phyloP scores from a whole-genome alignment of 1,139 yeast species.

The Hyphopichia wangnamkhiaoensis region DNA sequence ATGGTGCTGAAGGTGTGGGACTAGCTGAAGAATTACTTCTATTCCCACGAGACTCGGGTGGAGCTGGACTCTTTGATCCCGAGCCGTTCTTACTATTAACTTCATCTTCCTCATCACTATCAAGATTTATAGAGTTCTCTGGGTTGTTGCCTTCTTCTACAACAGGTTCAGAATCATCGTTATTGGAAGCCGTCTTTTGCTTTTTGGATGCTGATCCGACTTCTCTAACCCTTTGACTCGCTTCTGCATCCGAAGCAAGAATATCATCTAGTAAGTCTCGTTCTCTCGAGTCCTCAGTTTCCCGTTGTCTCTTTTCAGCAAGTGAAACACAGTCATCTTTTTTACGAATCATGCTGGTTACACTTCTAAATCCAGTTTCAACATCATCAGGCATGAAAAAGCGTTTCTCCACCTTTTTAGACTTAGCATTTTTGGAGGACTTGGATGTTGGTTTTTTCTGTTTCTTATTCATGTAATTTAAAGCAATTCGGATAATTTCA shows the following conservation, averaged over 20 bases:
- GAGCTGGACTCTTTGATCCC: neutral
- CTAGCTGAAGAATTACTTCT: neutral
- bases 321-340: slow-evolving; percentile 13
- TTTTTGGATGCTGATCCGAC: neutral
- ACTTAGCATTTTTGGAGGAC: slow-evolving; percentile 18
- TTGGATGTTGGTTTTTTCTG: slow-evolving; percentile 13
- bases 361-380: slow-evolving; percentile 65
- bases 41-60: neutral
- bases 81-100: neutral
- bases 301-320: slow-evolving; percentile 5
- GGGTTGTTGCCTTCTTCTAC: neutral
- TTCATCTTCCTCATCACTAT: neutral
- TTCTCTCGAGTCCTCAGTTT: slow-evolving; percentile 1
- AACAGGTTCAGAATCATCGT: neutral
- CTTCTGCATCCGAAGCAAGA: slow-evolving; percentile 5
- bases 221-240: slow-evolving; percentile 5
- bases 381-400: slow-evolving; percentile 84
- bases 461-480: slow-evolving; percentile 39
- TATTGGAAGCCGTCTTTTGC: neutral
- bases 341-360: slow-evolving; percentile 49
- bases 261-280: slow-evolving; percentile 3
- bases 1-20: neutral
- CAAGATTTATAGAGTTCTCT: slow-evolving; percentile 2
- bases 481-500: slow-evolving; percentile 66
- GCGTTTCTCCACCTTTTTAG: slow-evolving; percentile 26